Conservation (phyloP, 192 early-diverging fungal genomes). For the Coemansia sp. region DNA sequence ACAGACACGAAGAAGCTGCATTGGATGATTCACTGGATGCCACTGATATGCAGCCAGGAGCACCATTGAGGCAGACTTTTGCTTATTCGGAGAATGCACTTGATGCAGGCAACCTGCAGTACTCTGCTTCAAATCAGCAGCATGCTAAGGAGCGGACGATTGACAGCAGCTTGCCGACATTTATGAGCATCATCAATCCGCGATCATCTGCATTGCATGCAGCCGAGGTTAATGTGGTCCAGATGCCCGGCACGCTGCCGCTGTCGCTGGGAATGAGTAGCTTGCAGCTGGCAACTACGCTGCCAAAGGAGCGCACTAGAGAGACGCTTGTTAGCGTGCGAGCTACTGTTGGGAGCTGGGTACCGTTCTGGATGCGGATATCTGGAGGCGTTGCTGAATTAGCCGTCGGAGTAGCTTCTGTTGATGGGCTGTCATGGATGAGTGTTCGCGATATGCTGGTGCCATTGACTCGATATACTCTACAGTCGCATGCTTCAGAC, state of each 20-base stretch:
- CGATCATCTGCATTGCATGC: neutral
- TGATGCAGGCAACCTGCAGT: slow-evolving; percentile 16
- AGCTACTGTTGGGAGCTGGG: slow-evolving; percentile 19
- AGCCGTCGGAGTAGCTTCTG: neutral
- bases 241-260: slow-evolving; percentile 33
- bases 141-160: neutral
- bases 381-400: slow-evolving; percentile 22
- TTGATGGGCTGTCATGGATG: slow-evolving; percentile 4
- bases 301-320: neutral
- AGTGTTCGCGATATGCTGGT: slow-evolving; percentile 3
- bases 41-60: neutral
- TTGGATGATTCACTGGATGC: neutral
- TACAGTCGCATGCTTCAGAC: neutral
- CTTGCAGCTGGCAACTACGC: slow-evolving; percentile 6
- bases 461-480: neutral
- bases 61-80: neutral
- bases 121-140: slow-evolving; percentile 7
- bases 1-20: neutral
- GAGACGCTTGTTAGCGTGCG: slow-evolving; percentile 2
- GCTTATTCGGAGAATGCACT: neutral
- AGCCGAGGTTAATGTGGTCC: neutral
- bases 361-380: slow-evolving; percentile 32
- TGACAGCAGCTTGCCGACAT: slow-evolving; percentile 24
- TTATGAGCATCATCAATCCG: slow-evolving; percentile 46
- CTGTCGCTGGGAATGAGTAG: slow-evolving; percentile 25